Conservation (phyloP, 306 rosid species). For the Sphenostylis stenocarpa region DNA sequence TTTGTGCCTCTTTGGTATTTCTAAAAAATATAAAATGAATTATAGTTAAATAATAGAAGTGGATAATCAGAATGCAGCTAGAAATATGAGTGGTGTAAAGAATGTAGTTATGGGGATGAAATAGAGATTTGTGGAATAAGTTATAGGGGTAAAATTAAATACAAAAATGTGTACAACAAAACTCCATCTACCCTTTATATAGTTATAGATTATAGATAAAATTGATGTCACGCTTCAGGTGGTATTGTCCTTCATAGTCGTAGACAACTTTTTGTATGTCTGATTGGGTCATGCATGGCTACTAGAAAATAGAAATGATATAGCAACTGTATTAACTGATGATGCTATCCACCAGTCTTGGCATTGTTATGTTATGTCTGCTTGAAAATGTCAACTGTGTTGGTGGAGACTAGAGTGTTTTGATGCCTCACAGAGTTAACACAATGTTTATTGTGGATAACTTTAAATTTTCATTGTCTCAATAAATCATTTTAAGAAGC, state of each 20-base stretch:
- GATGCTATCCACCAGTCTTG: constrained; percentile 1
- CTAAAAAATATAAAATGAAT: too few species aligned
- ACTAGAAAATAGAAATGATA: neutral
- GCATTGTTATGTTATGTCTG: neutral
- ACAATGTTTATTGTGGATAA: neutral
- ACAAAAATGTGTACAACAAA: too few species aligned
- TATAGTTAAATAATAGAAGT: too few species aligned
- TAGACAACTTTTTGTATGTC: neutral
- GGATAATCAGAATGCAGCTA: too few species aligned
- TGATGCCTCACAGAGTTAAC: constrained; percentile 2
- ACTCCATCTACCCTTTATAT: too few species aligned
- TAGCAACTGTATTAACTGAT: constrained; percentile 4
- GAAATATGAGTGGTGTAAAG: too few species aligned
- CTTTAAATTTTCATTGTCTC: neutral
- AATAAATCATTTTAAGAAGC: constrained; percentile 8
- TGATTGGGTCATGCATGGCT: neutral
- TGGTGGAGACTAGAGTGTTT: neutral
- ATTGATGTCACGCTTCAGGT: neutral
- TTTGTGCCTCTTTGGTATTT: too few species aligned
- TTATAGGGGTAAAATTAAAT: too few species aligned
- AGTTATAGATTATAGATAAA: neutral
- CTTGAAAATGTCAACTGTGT: constrained; percentile 10
- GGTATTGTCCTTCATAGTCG: neutral
- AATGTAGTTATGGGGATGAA: too few species aligned
- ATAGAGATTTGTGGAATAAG: too few species aligned